Conservation (phyloP, 345 rosid genomes). For the Arabidopsis thaliana region DNA sequence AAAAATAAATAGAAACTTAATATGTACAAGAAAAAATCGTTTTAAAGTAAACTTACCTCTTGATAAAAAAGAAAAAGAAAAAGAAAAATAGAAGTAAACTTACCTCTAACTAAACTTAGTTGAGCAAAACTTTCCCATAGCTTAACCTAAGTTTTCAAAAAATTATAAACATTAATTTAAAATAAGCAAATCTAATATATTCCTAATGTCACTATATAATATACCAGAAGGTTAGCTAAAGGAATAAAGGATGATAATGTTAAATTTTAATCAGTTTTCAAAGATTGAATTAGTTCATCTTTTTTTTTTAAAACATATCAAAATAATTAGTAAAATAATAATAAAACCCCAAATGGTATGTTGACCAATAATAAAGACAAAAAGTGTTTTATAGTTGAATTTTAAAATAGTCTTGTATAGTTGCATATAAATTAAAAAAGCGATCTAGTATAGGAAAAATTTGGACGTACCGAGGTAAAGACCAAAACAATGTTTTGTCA, state of each 20-base stretch:
- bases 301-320: not conserved
- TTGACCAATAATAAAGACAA: constrained; percentile 8
- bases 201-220: no score
- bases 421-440: constrained; percentile 21
- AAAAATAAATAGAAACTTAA: no score
- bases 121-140: not conserved
- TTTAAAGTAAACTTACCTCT: no score
- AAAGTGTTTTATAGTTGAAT: not conserved
- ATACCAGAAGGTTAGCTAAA: not conserved
- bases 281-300: not conserved
- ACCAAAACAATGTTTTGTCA: constrained; percentile 41
- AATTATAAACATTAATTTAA: not conserved
- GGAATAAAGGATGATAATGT: not conserved
- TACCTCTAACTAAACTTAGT: not conserved
- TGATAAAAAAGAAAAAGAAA: no score
- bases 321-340: not conserved
- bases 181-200: not conserved
- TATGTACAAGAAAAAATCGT: no score
- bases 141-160: not conserved
- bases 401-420: not conserved
- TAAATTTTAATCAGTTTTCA: not conserved
- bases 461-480: constrained; percentile 36
- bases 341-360: not conserved
- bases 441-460: constrained; percentile 1
- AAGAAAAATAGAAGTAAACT: no score